Base-by-base conservation (phyloP, 306 rosid genomes). In the Parietaria judaica region DNA sequence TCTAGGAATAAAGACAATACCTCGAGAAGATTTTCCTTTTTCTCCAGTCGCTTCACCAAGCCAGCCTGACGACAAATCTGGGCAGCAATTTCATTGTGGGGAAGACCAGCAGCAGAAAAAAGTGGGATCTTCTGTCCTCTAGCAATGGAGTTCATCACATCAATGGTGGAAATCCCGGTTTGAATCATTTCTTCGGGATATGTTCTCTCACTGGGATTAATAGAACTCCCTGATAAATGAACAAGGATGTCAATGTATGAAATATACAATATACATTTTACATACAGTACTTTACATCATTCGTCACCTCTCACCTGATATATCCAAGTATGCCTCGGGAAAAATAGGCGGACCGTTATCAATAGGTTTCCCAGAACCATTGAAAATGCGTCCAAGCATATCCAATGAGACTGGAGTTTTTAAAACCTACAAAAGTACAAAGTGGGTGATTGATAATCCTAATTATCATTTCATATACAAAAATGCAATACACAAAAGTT, bases 61-160 rank as follows among this genome's bases (percentile, higher is more conserved):
- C 99, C 99, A 78, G 99, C 99, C 73, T 94, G 99, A 64, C 99
- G 99, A 77, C 99, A 94, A 59, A 94, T 94, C 76, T 94, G 99
- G 41, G 99, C 99, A 72, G 99, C 99, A 15, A 94, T 94, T 82
- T 94, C 99, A 66, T 88, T 94, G 69, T 94, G 99, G 61, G 99
- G 97, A 61, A 94, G 99, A 84, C 99, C 99, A 49, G 99, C 99
- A 76, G 99, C 99, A 44, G 99, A 94, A 79, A 94, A 94, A 53
- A 94, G 84, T 36, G 99, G 99, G 68, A 88, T 94, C 83, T 94
- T 94, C 74, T 94, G 99, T 73, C 99, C 99, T 82, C 99, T 88
- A 45, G 97, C 97, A 81, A 94, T 94, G 73, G 99, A 94, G 73
- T 94, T 94, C 99, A 94, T 94, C 68, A 94, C 99, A 70, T 94